Evolutionary conservation across 805 yeast genomes (phyloP).

Genomic region (Suhomyces sp.): DNA sequence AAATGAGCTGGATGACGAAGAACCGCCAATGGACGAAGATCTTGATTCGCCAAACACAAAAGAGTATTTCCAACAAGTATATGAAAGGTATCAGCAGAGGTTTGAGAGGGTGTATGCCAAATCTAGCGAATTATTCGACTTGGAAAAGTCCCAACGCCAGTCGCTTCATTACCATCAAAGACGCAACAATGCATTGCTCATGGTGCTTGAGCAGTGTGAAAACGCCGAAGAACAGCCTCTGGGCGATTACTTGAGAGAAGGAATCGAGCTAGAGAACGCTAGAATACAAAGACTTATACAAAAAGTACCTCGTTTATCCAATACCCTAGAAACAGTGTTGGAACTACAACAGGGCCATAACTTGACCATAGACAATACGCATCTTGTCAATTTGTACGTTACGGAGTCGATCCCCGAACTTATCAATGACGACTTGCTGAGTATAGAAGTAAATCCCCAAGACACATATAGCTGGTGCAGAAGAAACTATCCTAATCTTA

Average conservation of each 20-base stretch:
- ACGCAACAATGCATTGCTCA: conserved; percentile 36
- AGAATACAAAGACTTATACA: conserved; percentile 11
- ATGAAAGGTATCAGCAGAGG: conserved; percentile 24
- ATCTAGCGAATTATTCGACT: conserved; percentile 25
- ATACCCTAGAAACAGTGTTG: not conserved
- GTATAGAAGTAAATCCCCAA: conserved; percentile 39
- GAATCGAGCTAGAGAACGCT: not conserved
- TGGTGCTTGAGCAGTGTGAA: conserved; percentile 21
- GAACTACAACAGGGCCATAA: not conserved
- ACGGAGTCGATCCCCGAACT: conserved; percentile 38
- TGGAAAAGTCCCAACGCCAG: conserved; percentile 35
- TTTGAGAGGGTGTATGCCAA: conserved; percentile 21
- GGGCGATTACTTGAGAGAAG: not conserved
- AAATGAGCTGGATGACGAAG: not conserved
- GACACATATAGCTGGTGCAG: conserved; percentile 37
- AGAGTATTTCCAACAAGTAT: conserved; percentile 24
- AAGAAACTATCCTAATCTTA: conserved; percentile 33
- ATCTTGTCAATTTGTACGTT: conserved; percentile 26
- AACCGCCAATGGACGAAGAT: conserved; percentile 2
- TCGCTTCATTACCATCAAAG: conserved; percentile 32
- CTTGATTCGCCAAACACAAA: not conserved
- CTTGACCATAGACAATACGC: conserved; percentile 15
- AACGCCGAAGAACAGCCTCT: not conserved
- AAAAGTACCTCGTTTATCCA: conserved; percentile 5
- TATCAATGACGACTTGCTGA: conserved; percentile 33